A percentile compares a stretch with the other conserved stretches of the same genome.
phyloP scores from a whole-genome alignment of 83 land plant species.

The Diphasiastrum complanatum region DNA sequence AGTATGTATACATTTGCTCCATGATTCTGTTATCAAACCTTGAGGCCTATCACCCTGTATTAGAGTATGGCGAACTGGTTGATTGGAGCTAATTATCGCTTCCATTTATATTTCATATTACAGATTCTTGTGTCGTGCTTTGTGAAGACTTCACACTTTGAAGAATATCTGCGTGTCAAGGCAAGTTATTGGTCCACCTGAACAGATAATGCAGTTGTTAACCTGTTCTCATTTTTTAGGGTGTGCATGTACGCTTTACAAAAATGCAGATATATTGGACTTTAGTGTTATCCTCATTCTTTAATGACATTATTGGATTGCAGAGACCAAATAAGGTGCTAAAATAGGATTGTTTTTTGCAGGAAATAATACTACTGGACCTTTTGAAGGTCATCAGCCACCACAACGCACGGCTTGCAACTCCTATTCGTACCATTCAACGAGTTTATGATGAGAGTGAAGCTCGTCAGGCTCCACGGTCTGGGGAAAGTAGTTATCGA shows the following conservation, averaged over 20 bases:
- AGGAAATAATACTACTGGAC: slow-evolving; percentile 82
- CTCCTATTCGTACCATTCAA: slow-evolving; percentile 88
- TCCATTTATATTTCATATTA: neutral
- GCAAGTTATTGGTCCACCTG: slow-evolving; percentile 23
- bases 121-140: slow-evolving; percentile 92
- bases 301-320: too few species aligned
- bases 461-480: slow-evolving; percentile 52
- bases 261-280: neutral
- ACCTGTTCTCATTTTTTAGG: slow-evolving; percentile 9
- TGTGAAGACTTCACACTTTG: slow-evolving; percentile 86
- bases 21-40: too few species aligned
- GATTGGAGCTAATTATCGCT: too few species aligned
- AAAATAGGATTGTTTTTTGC: slow-evolving; percentile 29
- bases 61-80: too few species aligned
- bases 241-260: neutral
- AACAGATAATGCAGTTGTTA: neutral
- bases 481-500: slow-evolving; percentile 29
- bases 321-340: too few species aligned
- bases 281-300: too few species aligned
- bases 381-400: slow-evolving; percentile 85
- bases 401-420: slow-evolving; percentile 88
- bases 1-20: too few species aligned
- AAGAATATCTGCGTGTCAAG: slow-evolving; percentile 93
- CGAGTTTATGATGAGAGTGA: slow-evolving; percentile 59
- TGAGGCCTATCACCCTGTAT: too few species aligned